Evolutionary conservation across 345 rosid species (phyloP).

Genomic region (Citrus trifoliata): DNA sequence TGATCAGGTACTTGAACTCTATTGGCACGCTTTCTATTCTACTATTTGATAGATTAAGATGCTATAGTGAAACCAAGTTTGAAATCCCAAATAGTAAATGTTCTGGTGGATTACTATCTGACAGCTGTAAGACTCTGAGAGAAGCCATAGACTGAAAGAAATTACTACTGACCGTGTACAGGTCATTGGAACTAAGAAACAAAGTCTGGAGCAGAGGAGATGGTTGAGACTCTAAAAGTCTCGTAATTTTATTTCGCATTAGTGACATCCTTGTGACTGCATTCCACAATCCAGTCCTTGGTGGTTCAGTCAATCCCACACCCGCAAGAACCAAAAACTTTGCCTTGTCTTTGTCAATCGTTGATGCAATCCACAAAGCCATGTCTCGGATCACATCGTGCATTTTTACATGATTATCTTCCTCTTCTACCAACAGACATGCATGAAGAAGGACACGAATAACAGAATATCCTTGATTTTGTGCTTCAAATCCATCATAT

Average conservation of each 20-base stretch:
- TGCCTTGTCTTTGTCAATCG: conserved; percentile 8
- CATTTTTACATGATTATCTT: conserved; percentile 25
- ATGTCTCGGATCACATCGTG: conserved; percentile 43
- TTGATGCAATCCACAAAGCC: conserved; percentile 33
- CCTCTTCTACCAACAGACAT: conserved; percentile 19
- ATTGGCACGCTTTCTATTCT: no score
- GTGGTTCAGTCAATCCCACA: conserved; percentile 6
- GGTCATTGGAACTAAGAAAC: background rate
- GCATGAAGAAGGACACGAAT: conserved; percentile 22
- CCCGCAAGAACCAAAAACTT: conserved; percentile 14
- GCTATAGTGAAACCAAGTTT: no score
- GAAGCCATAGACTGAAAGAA: no score
- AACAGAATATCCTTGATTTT: background rate
- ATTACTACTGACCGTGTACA: no score
- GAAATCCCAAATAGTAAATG: no score
- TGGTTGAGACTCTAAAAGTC: background rate
- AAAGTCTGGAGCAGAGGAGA: conserved; percentile 28
- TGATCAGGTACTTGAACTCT: no score
- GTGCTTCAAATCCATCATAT: background rate
- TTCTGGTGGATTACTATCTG: no score
- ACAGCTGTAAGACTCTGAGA: no score
- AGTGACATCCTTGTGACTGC: conserved; percentile 24
- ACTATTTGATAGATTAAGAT: no score
- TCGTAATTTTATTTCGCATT: conserved; percentile 14
- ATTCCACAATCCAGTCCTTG: conserved; percentile 17